Evolutionary conservation across 2,329 filamentous ascomycete genomes (phyloP).

Genomic region (Cercospora zeae-maydis): DNA sequence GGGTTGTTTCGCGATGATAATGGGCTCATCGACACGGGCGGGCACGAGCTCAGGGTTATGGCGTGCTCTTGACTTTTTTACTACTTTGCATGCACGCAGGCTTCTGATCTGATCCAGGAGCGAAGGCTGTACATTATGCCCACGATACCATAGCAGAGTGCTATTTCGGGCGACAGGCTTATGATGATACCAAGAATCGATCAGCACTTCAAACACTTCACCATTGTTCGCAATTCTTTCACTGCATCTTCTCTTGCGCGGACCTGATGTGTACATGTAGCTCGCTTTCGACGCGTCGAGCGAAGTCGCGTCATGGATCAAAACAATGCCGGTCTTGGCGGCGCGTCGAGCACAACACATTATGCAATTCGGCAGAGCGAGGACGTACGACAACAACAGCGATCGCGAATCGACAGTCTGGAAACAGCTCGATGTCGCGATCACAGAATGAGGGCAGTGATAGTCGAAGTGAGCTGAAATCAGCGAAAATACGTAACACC

Average conservation of each 20-base stretch:
- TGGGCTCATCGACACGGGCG: slow-evolving; percentile 34
- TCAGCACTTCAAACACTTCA: slow-evolving; percentile 21
- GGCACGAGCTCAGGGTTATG: slow-evolving; percentile 33
- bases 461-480: neutral
- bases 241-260: neutral
- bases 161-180: slow-evolving; percentile 25
- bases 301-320: slow-evolving; percentile 8
- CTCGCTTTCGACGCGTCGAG: slow-evolving; percentile 5
- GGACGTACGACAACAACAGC: neutral
- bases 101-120: slow-evolving; percentile 28
- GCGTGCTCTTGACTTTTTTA: slow-evolving; percentile 25
- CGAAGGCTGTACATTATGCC: slow-evolving; percentile 30
- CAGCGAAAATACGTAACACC: neutral
- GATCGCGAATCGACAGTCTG: neutral
- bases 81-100: slow-evolving; percentile 22
- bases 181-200: slow-evolving; percentile 31
- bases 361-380: neutral
- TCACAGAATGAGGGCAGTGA: neutral
- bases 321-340: slow-evolving; percentile 5
- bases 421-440: no score
- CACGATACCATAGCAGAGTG: slow-evolving; percentile 21
- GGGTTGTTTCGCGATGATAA: slow-evolving; percentile 36
- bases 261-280: no score
- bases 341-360: neutral
- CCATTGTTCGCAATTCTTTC: neutral